These are phyloP conservation scores for Cercospora brassicicola DNA, from an alignment of 2,329 filamentous ascomycete genomes.

Conservation along the genomic window DNA sequence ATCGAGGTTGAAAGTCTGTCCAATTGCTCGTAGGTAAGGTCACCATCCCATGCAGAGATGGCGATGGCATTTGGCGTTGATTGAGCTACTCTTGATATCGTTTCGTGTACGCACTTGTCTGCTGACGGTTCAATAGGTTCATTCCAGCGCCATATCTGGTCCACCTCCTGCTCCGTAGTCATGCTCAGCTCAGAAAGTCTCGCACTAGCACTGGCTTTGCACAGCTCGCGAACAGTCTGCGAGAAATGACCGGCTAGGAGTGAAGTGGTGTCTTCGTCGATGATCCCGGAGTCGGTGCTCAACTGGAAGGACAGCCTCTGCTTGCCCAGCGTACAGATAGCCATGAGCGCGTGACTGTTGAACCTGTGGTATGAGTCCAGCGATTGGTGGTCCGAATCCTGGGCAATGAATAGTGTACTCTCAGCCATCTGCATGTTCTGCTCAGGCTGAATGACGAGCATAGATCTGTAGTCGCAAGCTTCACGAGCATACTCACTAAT, in stretches of 20 bases:
- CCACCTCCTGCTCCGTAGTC: slow-evolving; percentile 3
- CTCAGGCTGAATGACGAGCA: slow-evolving; percentile 54
- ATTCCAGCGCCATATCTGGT: slow-evolving; percentile 9
- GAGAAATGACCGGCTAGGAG: slow-evolving; percentile 13
- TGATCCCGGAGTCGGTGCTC: slow-evolving; percentile 10
- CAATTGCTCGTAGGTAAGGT: slow-evolving; percentile 32
- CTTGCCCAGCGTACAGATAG: slow-evolving; percentile 3
- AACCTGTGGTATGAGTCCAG: slow-evolving; percentile 2
- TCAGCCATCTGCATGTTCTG: slow-evolving; percentile 9
- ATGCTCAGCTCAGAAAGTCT: not conserved
- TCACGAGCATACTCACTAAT: slow-evolving; percentile 6
- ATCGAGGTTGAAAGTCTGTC: slow-evolving; percentile 3
- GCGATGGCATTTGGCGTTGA: slow-evolving; percentile 5
- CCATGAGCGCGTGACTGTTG: slow-evolving; percentile 21
- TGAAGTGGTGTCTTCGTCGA: not conserved
- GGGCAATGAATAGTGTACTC: not conserved
- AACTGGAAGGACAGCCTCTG: slow-evolving; percentile 2
- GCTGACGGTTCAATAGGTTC: not conserved
- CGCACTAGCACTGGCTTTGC: not conserved
- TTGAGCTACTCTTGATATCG: slow-evolving; percentile 3
- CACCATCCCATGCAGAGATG: slow-evolving; percentile 34
- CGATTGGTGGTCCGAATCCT: not conserved
- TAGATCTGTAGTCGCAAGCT: slow-evolving; percentile 59
- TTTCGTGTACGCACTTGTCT: not conserved
- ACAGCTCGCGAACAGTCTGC: slow-evolving; percentile 12